Conservation (phyloP, 1,139 yeast species). For the Geotrichum candidum region DNA sequence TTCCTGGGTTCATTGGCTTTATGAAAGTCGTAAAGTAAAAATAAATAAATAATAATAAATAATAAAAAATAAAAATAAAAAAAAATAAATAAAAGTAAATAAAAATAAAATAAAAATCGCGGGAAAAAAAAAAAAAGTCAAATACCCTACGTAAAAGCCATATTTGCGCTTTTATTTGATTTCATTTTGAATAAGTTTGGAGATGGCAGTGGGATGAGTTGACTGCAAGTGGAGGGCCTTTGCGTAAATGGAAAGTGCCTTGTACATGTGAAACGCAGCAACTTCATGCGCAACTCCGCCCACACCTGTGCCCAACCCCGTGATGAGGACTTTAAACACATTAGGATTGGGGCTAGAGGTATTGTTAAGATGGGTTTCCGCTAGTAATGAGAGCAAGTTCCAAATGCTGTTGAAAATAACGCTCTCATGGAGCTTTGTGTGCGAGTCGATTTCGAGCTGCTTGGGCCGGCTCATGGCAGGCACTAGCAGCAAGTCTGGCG, state of each 20-base stretch:
- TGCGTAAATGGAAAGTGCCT: slow-evolving; percentile 7
- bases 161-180: not conserved
- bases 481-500: slow-evolving; percentile 38
- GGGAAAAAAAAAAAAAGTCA: not conserved
- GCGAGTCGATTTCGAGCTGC: not conserved
- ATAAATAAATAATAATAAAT: too few species aligned
- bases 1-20: not conserved
- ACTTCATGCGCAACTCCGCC: slow-evolving; percentile 39
- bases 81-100: too few species aligned
- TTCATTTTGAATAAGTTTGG: not conserved
- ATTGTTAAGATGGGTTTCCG: slow-evolving; percentile 26
- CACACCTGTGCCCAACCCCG: slow-evolving; percentile 50
- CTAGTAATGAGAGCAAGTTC: slow-evolving; percentile 34
- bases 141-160: too few species aligned
- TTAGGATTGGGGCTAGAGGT: not conserved
- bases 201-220: not conserved
- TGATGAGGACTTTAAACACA: slow-evolving; percentile 36
- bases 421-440: slow-evolving; percentile 1
- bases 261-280: slow-evolving; percentile 14
- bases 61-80: not conserved
- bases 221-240: not conserved
- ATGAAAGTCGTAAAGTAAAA: not conserved
- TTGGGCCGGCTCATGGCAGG: slow-evolving; percentile 44
- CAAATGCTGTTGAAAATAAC: slow-evolving; percentile 45
- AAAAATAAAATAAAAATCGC: not conserved